Conservation (phyloP, 176 grass and related monocot species). For the sorghum (Sorghum bicolor) region Sorghum_bicolor_NCBIv3 NC_012872.2:56272501-56273000, state of each 20-base stretch:
- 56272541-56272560: neutral
- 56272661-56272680: too few relatives aligned
- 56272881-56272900: slow-evolving; percentile 87
- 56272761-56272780: slow-evolving; percentile 64
- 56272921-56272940: slow-evolving; percentile 64
- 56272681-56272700: neutral
- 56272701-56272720: neutral
- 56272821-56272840: slow-evolving; percentile 68
- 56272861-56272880: slow-evolving; percentile 50
- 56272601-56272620: neutral
- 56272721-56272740: slow-evolving; percentile 66
- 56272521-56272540: neutral
- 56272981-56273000: slow-evolving; percentile 92
- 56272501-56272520: neutral
- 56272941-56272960: slow-evolving; percentile 62
- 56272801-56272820: slow-evolving; percentile 70
- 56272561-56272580: neutral
- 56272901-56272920: slow-evolving; percentile 86
- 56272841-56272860: slow-evolving; percentile 75
- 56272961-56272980: slow-evolving; percentile 69
- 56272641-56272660: neutral
- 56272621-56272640: neutral
- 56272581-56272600: neutral
- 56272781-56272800: slow-evolving; percentile 89
- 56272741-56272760: slow-evolving; percentile 80